These are phyloP conservation scores for Podila epicladia DNA, from an alignment of 192 early-diverging fungal species.

Conservation along the genomic window DNA sequence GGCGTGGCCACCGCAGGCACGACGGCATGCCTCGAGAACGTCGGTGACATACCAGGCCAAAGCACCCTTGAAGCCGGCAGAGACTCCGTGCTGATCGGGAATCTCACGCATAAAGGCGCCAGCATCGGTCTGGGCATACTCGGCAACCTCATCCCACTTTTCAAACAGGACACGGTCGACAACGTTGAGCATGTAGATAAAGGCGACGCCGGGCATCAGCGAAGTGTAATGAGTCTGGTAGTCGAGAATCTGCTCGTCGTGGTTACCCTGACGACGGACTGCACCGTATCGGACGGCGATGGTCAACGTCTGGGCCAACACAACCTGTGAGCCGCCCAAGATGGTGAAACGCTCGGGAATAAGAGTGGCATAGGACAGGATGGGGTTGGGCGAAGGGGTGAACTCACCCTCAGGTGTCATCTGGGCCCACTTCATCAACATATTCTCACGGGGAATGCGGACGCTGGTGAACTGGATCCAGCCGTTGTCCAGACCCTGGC, in stretches of 20 bases:
- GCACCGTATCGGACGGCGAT: slow-evolving; percentile 71
- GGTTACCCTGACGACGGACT: slow-evolving; percentile 66
- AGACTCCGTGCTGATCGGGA: slow-evolving; percentile 66
- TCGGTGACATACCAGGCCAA: slow-evolving; percentile 62
- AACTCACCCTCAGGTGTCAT: slow-evolving; percentile 65
- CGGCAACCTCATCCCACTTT: slow-evolving; percentile 53
- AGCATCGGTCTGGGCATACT: slow-evolving; percentile 58
- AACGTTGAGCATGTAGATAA: slow-evolving; percentile 59
- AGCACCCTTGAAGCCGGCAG: slow-evolving; percentile 64
- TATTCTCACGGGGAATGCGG: slow-evolving; percentile 64
- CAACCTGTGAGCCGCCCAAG: slow-evolving; percentile 47
- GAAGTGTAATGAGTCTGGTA: slow-evolving; percentile 71
- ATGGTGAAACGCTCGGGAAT: slow-evolving; percentile 72
- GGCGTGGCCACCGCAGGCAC: slow-evolving; percentile 71
- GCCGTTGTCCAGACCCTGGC: slow-evolving; percentile 71
- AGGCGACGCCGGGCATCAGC: slow-evolving; percentile 64
- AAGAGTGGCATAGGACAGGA: slow-evolving; percentile 66
- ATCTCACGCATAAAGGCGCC: slow-evolving; percentile 56
- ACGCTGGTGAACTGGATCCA: slow-evolving; percentile 71
- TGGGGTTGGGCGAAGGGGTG: slow-evolving; percentile 62
- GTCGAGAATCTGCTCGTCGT: slow-evolving; percentile 73
- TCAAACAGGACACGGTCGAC: slow-evolving; percentile 44
- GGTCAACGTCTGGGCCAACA: slow-evolving; percentile 61
- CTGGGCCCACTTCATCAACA: slow-evolving; percentile 67
- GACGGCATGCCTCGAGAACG: slow-evolving; percentile 59